phyloP scores from a whole-genome alignment of 2,329 filamentous ascomycete genomes.

The Penicillium janthinellum region DNA sequence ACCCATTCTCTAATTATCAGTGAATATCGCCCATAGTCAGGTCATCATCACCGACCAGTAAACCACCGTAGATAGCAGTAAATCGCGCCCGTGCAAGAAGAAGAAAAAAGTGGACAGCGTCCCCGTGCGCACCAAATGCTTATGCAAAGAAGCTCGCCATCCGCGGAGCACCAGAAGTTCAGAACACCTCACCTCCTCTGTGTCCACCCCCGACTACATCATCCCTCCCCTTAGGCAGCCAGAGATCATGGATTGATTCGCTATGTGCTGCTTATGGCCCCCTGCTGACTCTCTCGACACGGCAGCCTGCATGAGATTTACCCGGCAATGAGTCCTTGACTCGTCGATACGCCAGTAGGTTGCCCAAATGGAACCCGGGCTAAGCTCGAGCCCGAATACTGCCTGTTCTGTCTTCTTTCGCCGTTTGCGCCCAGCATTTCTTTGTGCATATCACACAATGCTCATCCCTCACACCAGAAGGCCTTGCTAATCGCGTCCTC shows the following conservation, averaged over 20 bases:
- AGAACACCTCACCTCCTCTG: slow-evolving; percentile 5
- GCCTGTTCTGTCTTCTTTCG: neutral
- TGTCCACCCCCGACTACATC: slow-evolving; percentile 1
- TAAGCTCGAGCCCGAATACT: neutral
- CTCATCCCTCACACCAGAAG: neutral
- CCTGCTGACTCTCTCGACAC: slow-evolving; percentile 17
- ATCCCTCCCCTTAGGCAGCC: slow-evolving; percentile 1
- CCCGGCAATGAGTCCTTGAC: slow-evolving; percentile 21
- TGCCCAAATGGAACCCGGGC: neutral
- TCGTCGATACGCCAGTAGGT: slow-evolving; percentile 19
- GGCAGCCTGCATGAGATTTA: slow-evolving; percentile 21
- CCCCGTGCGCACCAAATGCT: slow-evolving; percentile 21
- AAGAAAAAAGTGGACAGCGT: slow-evolving; percentile 14
- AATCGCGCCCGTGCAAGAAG: neutral
- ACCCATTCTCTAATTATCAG: neutral
- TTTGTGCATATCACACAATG: neutral
- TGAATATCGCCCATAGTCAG: neutral
- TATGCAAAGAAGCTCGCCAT: slow-evolving; percentile 19
- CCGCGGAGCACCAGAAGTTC: slow-evolving; percentile 5
- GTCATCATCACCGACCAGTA: neutral
- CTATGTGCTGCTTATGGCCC: slow-evolving; percentile 13
- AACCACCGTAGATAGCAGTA: neutral
- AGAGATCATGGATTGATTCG: slow-evolving; percentile 19
- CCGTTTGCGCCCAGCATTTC: neutral
- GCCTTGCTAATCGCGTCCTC: neutral